Base-by-base conservation (phyloP, 2,329 filamentous ascomycete genomes). In the Arachnopeziza araneosa region DNA sequence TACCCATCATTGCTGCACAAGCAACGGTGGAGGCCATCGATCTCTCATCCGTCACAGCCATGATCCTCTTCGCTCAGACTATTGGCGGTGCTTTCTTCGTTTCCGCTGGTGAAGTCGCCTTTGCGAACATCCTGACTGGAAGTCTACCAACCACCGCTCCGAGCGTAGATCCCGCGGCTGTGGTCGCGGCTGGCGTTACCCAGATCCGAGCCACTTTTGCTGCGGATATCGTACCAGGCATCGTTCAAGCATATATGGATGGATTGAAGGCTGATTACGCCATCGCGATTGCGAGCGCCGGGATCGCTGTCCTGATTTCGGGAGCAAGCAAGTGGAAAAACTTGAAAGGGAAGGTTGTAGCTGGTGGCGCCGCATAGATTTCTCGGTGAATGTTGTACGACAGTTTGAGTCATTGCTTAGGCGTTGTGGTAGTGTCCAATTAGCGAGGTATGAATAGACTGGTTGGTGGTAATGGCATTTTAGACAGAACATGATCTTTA, bases 181-280 rank as follows among this genome's bases (percentile, higher is more conserved):
- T 81, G 3, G 70, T 79, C 36, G 66, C 74, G 1, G 76, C 76
- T 0, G 79, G 79, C 19, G 79, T 80, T 2, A 88, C 85, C 0
- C 79, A 83, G 64, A 76, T 91, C 48, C 80, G 83, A 64, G 61
- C 69, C 5, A 73, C 73, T 1, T 83, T 89, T 63, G 68, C 77
- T 0, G 59, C 68, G 0, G 69, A 80, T n/a, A 78, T 77, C 60
- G 74, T 87, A 1, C 68, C 74, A 0, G 75, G 77, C 0, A 84
- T 90, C 50, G 76, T 88, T 24, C 64, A 72, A 0, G 84, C 83
- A 0, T 90, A 90, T 74, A 88, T 82, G 66, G 74, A 82, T 57
- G 83, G 83, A 0, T 82, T 87, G 66, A 85, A 87, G 68, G 84
- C 88, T 8, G 78, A 80, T 4, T 82, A 86, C 49, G 87, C 84